Evolutionary conservation across 495 filamentous ascomycete species (phyloP).

Genomic region (Cryomyces minteri): DNA sequence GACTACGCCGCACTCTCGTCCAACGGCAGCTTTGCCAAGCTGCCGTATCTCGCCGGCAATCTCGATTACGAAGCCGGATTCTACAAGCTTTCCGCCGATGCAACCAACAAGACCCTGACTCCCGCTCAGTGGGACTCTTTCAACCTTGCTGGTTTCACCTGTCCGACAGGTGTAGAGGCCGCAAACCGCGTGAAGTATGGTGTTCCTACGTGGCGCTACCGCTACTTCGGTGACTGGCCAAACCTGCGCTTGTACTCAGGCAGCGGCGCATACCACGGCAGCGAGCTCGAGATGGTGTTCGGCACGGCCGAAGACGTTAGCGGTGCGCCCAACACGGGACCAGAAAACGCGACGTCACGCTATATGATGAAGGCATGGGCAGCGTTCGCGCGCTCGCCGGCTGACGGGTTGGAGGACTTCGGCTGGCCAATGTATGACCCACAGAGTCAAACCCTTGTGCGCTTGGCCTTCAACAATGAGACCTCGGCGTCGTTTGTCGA

Average conservation of each 20-base stretch:
- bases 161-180: slow-evolving; percentile 22
- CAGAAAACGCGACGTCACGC: slow-evolving; percentile 16
- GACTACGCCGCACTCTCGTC: slow-evolving; percentile 2
- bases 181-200: slow-evolving; percentile 14
- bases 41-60: slow-evolving; percentile 22
- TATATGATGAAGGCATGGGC: slow-evolving; percentile 30
- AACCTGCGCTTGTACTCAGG: slow-evolving; percentile 26
- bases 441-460: slow-evolving; percentile 1
- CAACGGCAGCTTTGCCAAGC: slow-evolving; percentile 2
- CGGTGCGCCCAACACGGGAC: slow-evolving; percentile 14
- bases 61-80: slow-evolving; percentile 28
- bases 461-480: slow-evolving; percentile 3
- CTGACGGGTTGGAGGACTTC: slow-evolving; percentile 16
- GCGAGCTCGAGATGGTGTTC: slow-evolving; percentile 31
- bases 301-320: slow-evolving; percentile 23
- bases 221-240: slow-evolving; percentile 31
- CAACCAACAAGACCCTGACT: slow-evolving; percentile 10
- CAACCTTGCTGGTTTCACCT: slow-evolving; percentile 27
- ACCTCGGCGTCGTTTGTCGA: slow-evolving; percentile 1
- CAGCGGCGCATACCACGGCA: slow-evolving; percentile 29
- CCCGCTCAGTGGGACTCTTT: slow-evolving; percentile 21
- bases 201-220: slow-evolving; percentile 32
- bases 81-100: slow-evolving; percentile 20
- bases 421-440: slow-evolving; percentile 5
- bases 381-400: slow-evolving; percentile 31